Base-by-base conservation (phyloP, 2,329 filamentous ascomycete species). In the Diaporthe vaccinii region DNA sequence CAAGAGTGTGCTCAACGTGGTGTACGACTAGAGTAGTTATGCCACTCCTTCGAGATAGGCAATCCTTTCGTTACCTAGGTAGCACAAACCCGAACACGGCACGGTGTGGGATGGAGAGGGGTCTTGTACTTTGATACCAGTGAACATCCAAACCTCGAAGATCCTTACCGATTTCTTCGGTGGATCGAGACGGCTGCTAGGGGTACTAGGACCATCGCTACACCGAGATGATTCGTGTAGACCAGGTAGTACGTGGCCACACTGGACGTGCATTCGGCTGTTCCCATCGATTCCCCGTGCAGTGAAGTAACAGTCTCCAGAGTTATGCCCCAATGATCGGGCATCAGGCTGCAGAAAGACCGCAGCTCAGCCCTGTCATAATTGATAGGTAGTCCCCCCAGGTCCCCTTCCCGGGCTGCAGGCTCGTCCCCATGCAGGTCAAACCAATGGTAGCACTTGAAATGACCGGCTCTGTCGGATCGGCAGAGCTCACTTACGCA, bases 281-380 rank as follows among this genome's bases (percentile, higher is more conserved):
- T 25, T 22, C 6, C 34, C 15, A n/a, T 69, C 36, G 6, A n/a
- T 22, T 55, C 22, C 34, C n/a, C 15, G 14, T 55, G 14, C 5
- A 55, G 17, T 20, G 61, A 34, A 20, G 9, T 41, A 3, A 20
- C 28, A 28, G 14, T 68, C 31, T 20, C 49, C 49, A 41, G 49
- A 34, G 22, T 28, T 15, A 9, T 28, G 20, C 22, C 10, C 34
- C 65, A 68, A 53, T 53, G 31, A 36, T 39, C 62, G 14, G 14
- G 15, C 31, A 53, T 17, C 34, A 53, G 62, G 14, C n/a, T 20
- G 7, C 14, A 15, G 41, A 6, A 25, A 25, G 8, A 9, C 34
- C 51, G 34, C 46, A 25, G 65, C 34, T 69, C 65, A 69, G 65
- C 49, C 65, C 49, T 69, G n/a, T 41, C 9, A 69, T 12, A 39